These are phyloP conservation scores for Fusarium metavorans DNA, from an alignment of 2,329 filamentous ascomycete genomes.

Conservation along the genomic window DNA sequence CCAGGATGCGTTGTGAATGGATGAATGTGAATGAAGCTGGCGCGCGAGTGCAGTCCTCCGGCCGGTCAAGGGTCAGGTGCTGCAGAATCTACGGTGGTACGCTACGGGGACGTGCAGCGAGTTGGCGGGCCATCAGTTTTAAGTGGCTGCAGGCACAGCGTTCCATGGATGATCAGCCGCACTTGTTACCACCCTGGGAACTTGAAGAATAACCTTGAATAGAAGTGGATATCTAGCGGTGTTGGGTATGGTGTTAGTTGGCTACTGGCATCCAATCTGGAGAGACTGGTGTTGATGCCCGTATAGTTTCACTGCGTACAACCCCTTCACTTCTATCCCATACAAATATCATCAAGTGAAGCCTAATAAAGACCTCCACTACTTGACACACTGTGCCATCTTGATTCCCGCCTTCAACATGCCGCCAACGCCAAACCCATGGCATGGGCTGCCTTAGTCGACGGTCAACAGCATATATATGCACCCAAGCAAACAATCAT, in stretches of 20 bases:
- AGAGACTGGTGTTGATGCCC: neutral
- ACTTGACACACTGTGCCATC: neutral
- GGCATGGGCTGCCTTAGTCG: neutral
- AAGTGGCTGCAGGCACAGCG: neutral
- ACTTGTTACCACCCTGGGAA: neutral
- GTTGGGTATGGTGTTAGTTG: neutral
- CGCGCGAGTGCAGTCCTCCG: neutral
- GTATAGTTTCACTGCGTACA: neutral
- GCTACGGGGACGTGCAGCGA: conserved; percentile 1
- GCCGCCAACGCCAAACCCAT: neutral
- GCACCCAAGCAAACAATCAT: neutral
- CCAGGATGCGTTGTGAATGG: neutral
- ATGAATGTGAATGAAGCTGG: neutral
- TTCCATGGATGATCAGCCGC: neutral
- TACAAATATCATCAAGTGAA: neutral
- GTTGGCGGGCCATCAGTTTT: neutral
- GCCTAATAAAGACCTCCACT: neutral
- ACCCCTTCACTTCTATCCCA: neutral
- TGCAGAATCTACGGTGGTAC: neutral
- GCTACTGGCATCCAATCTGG: neutral
- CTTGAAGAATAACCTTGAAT: neutral
- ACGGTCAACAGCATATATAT: conserved; percentile 3
- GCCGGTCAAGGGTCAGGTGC: conserved; percentile 10
- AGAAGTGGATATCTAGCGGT: neutral
- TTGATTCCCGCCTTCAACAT: neutral